phyloP scores from a whole-genome alignment of 2,329 filamentous ascomycete species.

The Domatiomyces catenatus region DNA sequence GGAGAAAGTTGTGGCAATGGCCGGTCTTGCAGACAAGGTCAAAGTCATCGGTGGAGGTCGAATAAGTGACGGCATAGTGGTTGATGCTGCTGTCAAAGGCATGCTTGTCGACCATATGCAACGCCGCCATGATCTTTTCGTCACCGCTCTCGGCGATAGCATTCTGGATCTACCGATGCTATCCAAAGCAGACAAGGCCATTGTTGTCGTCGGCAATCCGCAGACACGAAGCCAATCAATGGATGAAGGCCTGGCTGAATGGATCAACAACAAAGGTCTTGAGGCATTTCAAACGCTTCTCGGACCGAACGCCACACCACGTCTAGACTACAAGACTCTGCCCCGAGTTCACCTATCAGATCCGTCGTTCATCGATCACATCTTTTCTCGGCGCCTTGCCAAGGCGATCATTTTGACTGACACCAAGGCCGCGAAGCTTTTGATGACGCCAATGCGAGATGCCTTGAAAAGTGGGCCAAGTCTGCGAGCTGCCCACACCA shows the following conservation, averaged over 20 bases:
- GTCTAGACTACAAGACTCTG: constrained; percentile 30
- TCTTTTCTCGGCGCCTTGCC: constrained; percentile 16
- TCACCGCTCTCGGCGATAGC: constrained; percentile 48
- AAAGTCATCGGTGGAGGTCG: constrained; percentile 40
- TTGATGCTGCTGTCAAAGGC: constrained; percentile 38
- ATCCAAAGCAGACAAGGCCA: constrained; percentile 34
- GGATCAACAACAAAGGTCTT: constrained; percentile 29
- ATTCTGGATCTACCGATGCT: constrained; percentile 45
- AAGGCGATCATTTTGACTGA: constrained; percentile 15
- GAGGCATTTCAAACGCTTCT: constrained; percentile 34
- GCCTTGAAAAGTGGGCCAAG: constrained; percentile 29
- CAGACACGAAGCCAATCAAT: constrained; percentile 36
- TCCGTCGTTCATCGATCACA: neutral
- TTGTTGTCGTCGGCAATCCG: constrained; percentile 41
- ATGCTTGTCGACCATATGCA: constrained; percentile 31
- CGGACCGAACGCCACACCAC: constrained; percentile 24
- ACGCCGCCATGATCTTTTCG: constrained; percentile 22
- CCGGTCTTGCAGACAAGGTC: constrained; percentile 29
- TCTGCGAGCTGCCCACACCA: constrained; percentile 36
- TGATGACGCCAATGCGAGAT: constrained; percentile 41
- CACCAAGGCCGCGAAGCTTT: constrained; percentile 32
- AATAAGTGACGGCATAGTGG: constrained; percentile 32
- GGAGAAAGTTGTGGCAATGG: constrained; percentile 36
- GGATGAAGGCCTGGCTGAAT: constrained; percentile 24
- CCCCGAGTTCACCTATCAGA: constrained; percentile 26